These are phyloP conservation scores for Pseudonectria buxi DNA, from an alignment of 2,329 filamentous ascomycete genomes.

Conservation along the genomic window DNA sequence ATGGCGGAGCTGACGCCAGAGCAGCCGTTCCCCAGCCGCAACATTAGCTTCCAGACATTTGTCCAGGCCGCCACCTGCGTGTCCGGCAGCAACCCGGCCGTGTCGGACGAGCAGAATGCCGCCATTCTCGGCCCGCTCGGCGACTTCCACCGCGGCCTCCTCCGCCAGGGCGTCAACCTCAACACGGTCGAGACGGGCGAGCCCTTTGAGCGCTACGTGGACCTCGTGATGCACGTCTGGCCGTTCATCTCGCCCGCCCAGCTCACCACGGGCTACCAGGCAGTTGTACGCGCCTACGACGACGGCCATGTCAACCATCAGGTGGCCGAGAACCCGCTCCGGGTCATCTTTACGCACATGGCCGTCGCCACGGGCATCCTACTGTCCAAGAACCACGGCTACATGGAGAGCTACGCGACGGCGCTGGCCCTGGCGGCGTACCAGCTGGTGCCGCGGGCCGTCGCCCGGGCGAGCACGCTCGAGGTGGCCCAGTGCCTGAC, in stretches of 20 bases:
- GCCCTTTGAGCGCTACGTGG: constrained; percentile 2
- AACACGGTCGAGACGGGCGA: constrained; percentile 3
- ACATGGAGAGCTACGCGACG: constrained; percentile 8
- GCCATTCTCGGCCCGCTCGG: constrained; percentile 4
- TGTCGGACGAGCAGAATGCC: constrained; percentile 2
- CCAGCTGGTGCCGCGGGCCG: constrained; percentile 2
- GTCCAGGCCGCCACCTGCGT: constrained; percentile 5
- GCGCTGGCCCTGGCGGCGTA: constrained; percentile 3
- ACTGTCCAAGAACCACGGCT: constrained; percentile 3
- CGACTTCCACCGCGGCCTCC: constrained; percentile 5
- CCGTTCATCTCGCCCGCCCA: constrained; percentile 1
- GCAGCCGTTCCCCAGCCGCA: constrained; percentile 3
- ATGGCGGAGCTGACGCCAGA: constrained; percentile 6
- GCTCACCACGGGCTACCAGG: neutral
- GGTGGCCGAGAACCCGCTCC: constrained; percentile 1
- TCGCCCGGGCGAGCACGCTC: constrained; percentile 1
- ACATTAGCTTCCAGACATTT: constrained; percentile 5
- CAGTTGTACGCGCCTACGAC: neutral
- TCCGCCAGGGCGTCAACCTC: constrained; percentile 4
- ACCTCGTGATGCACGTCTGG: neutral
- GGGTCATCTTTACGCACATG: constrained; percentile 3
- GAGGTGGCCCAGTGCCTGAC: constrained; percentile 5
- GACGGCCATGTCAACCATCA: neutral
- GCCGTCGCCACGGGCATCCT: constrained; percentile 5
- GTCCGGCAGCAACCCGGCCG: constrained; percentile 5